Evolutionary conservation across 1,284 basidiomycete genomes (phyloP), one percentile per base, ranked within the genome.

Genomic region (Microbotryum intermedium): DNA sequence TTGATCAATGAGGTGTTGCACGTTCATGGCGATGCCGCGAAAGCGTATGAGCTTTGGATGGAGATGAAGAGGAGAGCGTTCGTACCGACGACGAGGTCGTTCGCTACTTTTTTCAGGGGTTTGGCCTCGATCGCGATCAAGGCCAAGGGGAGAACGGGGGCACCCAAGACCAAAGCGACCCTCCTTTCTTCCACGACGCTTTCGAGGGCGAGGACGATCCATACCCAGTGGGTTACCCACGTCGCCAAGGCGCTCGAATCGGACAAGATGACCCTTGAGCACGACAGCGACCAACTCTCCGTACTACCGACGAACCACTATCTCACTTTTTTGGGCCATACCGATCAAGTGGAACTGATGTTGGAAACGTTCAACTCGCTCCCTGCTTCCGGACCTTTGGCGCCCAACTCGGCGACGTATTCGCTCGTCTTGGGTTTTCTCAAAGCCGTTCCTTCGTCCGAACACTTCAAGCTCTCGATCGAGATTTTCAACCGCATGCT

Each of bases 1-100:
- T 52, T 71, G 44, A 60, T 71, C 42, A 58, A 66, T 49, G 20
- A 52, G 26, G 26, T 67, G 42, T 44, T 66, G 23, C 6, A 46
- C 25, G 18, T 52, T 50, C 42, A 49, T 39, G 34, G 34, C 13
- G 34, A 39, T 58, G 25, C 42, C 13, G 50, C n/a, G 6, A 48
- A 50, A 18, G 60, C 59, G 26, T 69, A 50, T 42, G 53, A 61
- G 9, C 29, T 60, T 16, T 68, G 66, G 62, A 61, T 61, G 55
- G 64, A 69, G 43, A 66, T 66, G 62, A 71, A 71, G 58, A 55
- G 62, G n/a, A 46, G 70, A 20, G 58, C 57, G 0, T 50, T 70
- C 46, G 26, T 52, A 29, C 69, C 67, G 26, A 59, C 53, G 13
- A 43, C 55, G 23, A 28, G 66, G 26, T 65, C 62, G 28, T 71